A percentile compares a stretch with the other conserved stretches of the same genome.
Evolutionary conservation across 768 basidiomycete genomes (phyloP).

Genomic region (Lactarius trivialis): DNA sequence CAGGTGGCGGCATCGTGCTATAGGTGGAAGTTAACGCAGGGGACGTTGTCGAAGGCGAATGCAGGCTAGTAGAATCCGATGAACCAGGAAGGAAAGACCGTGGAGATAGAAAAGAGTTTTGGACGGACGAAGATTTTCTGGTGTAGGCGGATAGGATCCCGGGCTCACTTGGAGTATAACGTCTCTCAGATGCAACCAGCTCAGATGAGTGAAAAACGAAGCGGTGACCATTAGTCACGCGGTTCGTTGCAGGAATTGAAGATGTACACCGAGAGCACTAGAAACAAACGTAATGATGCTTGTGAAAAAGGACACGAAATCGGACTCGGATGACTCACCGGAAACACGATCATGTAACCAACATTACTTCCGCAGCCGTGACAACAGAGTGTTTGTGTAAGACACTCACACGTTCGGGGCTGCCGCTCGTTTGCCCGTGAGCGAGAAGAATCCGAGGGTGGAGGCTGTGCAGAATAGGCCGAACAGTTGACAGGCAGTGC

Average conservation of each 20-base stretch:
- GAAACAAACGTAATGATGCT: constrained; percentile 13
- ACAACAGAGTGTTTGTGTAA: constrained; percentile 77
- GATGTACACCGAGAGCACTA: constrained; percentile 69
- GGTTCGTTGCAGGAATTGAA: constrained; percentile 57
- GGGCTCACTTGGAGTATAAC: constrained; percentile 56
- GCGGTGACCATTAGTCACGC: constrained; percentile 76
- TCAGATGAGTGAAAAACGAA: constrained; percentile 81
- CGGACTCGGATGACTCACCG: constrained; percentile 34
- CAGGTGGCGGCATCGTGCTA: constrained; percentile 12
- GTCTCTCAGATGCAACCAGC: constrained; percentile 55
- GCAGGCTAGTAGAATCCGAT: constrained; percentile 23
- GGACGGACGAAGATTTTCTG: constrained; percentile 11
- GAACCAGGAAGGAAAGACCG: constrained; percentile 25
- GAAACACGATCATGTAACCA: constrained; percentile 77
- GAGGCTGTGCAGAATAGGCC: constrained; percentile 43
- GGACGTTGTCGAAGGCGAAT: constrained; percentile 5
- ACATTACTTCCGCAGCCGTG: constrained; percentile 68
- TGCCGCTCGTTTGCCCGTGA: constrained; percentile 23
- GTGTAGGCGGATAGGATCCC: constrained; percentile 31
- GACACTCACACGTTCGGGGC: constrained; percentile 71
- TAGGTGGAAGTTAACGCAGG: constrained; percentile 6
- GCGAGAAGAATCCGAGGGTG: constrained; percentile 27
- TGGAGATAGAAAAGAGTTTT: constrained; percentile 6
- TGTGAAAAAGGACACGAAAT: background rate
- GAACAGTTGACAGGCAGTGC: constrained; percentile 74